A percentile compares a stretch with the other conserved stretches of the same genome.
Evolutionary conservation across 371 early-diverging fungal species (phyloP).

Genomic region (Saksenaea oblongispora): DNA sequence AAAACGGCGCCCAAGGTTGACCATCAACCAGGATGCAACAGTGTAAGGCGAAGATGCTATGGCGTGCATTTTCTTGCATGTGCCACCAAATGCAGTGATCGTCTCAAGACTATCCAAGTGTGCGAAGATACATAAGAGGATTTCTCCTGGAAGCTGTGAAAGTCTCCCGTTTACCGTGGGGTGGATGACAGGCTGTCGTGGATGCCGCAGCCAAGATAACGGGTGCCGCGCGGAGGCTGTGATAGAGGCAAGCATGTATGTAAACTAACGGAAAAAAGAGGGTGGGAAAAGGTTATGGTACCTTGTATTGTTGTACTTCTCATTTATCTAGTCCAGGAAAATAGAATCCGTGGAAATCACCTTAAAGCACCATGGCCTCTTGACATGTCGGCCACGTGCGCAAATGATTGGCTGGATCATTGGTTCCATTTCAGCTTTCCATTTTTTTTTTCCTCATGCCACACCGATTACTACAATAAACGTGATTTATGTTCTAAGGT

Average conservation of each 20-base stretch:
- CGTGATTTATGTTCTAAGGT: not conserved
- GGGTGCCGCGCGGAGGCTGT: not conserved
- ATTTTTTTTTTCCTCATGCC: not conserved
- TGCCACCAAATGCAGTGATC: constrained; percentile 11
- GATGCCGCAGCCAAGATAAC: not conserved
- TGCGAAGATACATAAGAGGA: constrained; percentile 22
- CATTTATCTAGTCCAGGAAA: not conserved
- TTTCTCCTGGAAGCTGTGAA: constrained; percentile 16
- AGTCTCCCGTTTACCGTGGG: not conserved
- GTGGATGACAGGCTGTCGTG: not conserved
- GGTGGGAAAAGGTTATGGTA: not conserved
- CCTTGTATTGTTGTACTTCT: not conserved
- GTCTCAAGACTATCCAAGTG: constrained; percentile 17
- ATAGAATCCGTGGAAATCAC: constrained; percentile 10
- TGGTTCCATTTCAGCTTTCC: not conserved
- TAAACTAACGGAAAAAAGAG: not conserved
- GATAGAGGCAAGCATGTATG: not conserved
- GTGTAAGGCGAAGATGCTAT: constrained; percentile 8
- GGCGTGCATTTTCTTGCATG: constrained; percentile 14
- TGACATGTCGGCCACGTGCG: constrained; percentile 5
- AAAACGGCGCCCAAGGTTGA: constrained; percentile 23
- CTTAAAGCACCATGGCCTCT: not conserved
- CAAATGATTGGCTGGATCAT: constrained; percentile 8
- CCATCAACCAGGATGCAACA: constrained; percentile 27
- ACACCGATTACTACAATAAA: constrained; percentile 6